Evolutionary conservation across 2,329 filamentous ascomycete species (phyloP).

Genomic region (Apiospora hydei): DNA sequence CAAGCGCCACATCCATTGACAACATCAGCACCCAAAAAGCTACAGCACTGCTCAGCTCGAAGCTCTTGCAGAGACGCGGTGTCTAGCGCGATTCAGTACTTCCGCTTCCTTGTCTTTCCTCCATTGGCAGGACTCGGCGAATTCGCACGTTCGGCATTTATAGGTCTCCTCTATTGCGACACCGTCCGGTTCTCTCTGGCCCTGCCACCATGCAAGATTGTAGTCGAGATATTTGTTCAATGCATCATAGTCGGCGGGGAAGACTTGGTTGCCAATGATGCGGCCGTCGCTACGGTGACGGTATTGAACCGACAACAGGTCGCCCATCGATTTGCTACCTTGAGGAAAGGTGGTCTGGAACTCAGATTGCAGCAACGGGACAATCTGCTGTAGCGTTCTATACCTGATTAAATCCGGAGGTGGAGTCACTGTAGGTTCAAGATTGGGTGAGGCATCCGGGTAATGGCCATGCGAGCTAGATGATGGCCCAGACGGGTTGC

Average conservation of each 20-base stretch:
- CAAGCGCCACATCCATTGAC: neutral
- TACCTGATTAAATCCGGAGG: slow-evolving; percentile 53
- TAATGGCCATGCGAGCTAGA: slow-evolving; percentile 33
- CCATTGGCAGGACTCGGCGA: slow-evolving; percentile 82
- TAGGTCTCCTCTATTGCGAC: slow-evolving; percentile 86
- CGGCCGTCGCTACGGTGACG: slow-evolving; percentile 59
- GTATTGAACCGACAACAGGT: slow-evolving; percentile 62
- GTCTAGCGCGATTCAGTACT: neutral
- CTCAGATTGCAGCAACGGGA: slow-evolving; percentile 55
- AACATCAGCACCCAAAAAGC: neutral
- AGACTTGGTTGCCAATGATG: slow-evolving; percentile 62
- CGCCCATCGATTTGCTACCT: slow-evolving; percentile 55
- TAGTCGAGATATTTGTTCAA: slow-evolving; percentile 72
- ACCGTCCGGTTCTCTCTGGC: slow-evolving; percentile 73
- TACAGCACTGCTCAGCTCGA: neutral
- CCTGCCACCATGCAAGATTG: slow-evolving; percentile 89
- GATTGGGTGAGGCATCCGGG: slow-evolving; percentile 23
- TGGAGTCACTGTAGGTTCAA: slow-evolving; percentile 30
- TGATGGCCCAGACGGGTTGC: neutral
- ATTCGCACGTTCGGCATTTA: slow-evolving; percentile 88
- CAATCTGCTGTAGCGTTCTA: slow-evolving; percentile 54
- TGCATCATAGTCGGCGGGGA: slow-evolving; percentile 70
- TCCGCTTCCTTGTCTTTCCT: slow-evolving; percentile 73
- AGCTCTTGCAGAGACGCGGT: neutral
- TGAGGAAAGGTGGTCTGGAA: slow-evolving; percentile 60